These are phyloP conservation scores for Cucumis melo DNA, from an alignment of 306 rosid genomes.

Conservation along the genomic window DNA sequence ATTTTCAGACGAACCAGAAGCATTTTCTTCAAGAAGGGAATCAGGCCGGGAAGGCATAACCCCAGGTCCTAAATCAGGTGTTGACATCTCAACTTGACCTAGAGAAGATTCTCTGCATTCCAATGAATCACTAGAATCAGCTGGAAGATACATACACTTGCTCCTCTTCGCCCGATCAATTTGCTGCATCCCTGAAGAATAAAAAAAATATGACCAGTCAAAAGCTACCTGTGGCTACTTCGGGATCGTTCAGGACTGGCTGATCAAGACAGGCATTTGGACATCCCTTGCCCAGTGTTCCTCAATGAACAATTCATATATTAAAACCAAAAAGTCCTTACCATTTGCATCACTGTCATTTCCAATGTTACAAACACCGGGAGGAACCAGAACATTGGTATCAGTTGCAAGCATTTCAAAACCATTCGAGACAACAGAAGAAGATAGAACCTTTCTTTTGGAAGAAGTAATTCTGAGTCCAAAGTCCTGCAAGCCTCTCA, in stretches of 20 bases:
- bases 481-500: conserved; percentile 60
- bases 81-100: conserved; percentile 34
- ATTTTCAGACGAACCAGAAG: conserved; percentile 66
- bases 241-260: conserved; percentile 18
- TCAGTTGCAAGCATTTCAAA: conserved; percentile 28
- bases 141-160: conserved; percentile 39
- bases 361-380: conserved; percentile 23
- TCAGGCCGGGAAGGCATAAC: conserved; percentile 20
- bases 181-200: conserved; percentile 43
- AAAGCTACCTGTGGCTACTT: conserved; percentile 9
- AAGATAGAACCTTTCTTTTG: conserved; percentile 28
- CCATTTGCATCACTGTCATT: conserved; percentile 22
- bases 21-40: conserved; percentile 48
- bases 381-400: conserved; percentile 21
- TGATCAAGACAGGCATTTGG: conserved; percentile 16
- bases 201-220: conserved; percentile 23
- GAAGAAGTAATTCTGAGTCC: conserved; percentile 33
- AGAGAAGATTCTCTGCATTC: conserved; percentile 42
- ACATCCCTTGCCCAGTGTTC: conserved; percentile 18
- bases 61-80: conserved; percentile 35
- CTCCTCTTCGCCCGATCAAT: conserved; percentile 67
- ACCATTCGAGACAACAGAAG: conserved; percentile 30
- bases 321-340: conserved; percentile 17
- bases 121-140: conserved; percentile 70
- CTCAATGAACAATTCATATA: conserved; percentile 16